These are phyloP conservation scores for Isabelozyma heimii DNA, from an alignment of 805 yeast genomes.

Conservation along the genomic window DNA sequence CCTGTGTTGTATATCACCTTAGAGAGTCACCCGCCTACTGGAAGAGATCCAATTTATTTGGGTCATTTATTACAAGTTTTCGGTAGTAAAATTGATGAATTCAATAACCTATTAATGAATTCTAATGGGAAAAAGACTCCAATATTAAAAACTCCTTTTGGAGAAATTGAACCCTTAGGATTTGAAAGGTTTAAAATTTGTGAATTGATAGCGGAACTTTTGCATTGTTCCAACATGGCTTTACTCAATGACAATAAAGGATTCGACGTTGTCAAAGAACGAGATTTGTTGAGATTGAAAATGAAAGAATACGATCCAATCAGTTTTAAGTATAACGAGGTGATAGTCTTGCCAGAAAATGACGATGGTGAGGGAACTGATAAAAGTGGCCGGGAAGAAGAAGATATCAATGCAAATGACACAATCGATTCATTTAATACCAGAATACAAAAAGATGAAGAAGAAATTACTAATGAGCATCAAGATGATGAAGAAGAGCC, in stretches of 20 bases:
- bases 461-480: slow-evolving; percentile 19
- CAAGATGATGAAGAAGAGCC: slow-evolving; percentile 38
- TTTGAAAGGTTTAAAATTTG: slow-evolving; percentile 46
- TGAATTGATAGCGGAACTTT: slow-evolving; percentile 44
- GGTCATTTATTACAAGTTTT: slow-evolving; percentile 43
- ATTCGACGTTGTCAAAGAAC: slow-evolving; percentile 34
- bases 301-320: slow-evolving; percentile 44
- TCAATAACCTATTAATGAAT: slow-evolving; percentile 33
- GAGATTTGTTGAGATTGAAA: slow-evolving; percentile 36
- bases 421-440: slow-evolving; percentile 38
- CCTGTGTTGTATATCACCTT: slow-evolving; percentile 44
- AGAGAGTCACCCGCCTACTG: slow-evolving; percentile 47
- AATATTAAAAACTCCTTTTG: slow-evolving; percentile 29
- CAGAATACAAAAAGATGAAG: slow-evolving; percentile 16
- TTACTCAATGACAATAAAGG: slow-evolving; percentile 44
- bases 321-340: slow-evolving; percentile 45
- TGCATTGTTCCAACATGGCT: slow-evolving; percentile 48
- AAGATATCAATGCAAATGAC: slow-evolving; percentile 18
- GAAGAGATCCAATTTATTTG: slow-evolving; percentile 45
- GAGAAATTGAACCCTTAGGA: slow-evolving; percentile 42
- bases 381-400: slow-evolving; percentile 4
- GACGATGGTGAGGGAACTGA: slow-evolving; percentile 7
- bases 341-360: slow-evolving; percentile 31
- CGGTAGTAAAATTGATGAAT: slow-evolving; percentile 34
- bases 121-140: slow-evolving; percentile 11